Evolutionary conservation across 2,329 filamentous ascomycete genomes (phyloP), one percentile per base, ranked within the genome.

Genomic region (Dactylellina sp.): DNA sequence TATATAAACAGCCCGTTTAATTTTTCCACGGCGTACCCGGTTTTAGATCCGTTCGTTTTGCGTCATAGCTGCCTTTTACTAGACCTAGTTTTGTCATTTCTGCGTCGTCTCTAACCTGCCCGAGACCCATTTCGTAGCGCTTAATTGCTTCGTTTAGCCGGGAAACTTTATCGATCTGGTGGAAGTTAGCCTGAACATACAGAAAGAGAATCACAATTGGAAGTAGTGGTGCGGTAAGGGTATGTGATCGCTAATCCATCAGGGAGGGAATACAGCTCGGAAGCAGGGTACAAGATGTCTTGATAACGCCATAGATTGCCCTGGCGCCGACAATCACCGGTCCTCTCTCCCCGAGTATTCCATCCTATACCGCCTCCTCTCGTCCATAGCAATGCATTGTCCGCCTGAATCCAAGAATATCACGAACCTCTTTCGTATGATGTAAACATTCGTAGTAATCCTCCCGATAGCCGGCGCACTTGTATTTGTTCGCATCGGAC

Each of bases 371-470:
- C 28, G 28, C 9, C 28, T 9, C 28, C 28, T 32, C 28, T 32
- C 28, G 5, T n/a, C n/a, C n/a, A 32, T 32, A 32, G 14, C 20
- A 24, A 24, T 6, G 24, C 16, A 2, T 14, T 22, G 3, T 37
- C 1, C 7, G 18, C 12, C 9, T 14, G 11, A 1, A 4, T n/a
- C 16, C 20, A 12, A 12, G 42, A 39, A 50, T n/a, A 24, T 12
- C 3, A 82, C 87, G 70, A 80, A 98, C 95, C 92, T 99, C 95
- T 85, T 99, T 99, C 86, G 91, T 93, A 86, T 99, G 95, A 82
- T 99, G 95, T 81, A 99, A 84, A 83, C 96, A 99, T 85, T 99
- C 95, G 82, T 97, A 96, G 85, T 99, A 99, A 82, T 99, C 95
- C 82, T 99, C 95, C 77, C 98, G 85, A 2, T 89, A 87, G 14